phyloP scores from a whole-genome alignment of 2,329 filamentous ascomycete species.

The Exophiala oligosperma region DNA sequence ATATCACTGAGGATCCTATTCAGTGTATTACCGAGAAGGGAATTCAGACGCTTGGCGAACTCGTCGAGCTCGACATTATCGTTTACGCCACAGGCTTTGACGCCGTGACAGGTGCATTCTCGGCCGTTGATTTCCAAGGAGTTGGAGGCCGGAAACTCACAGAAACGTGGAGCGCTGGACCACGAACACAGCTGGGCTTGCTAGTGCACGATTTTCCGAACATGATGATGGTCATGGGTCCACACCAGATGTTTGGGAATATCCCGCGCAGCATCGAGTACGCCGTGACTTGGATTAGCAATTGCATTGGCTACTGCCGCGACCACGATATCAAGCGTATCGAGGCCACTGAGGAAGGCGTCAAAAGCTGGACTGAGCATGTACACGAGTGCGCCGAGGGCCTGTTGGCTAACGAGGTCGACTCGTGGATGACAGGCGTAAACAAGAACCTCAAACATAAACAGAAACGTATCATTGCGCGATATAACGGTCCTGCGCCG shows the following conservation, averaged over 20 bases:
- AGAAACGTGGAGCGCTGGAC: constrained; percentile 37
- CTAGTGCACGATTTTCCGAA: constrained; percentile 46
- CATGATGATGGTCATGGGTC: constrained; percentile 54
- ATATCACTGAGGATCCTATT: constrained; percentile 46
- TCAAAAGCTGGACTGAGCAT: constrained; percentile 47
- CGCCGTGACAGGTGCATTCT: constrained; percentile 31
- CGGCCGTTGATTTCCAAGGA: constrained; percentile 39
- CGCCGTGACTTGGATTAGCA: constrained; percentile 52
- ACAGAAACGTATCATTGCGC: constrained; percentile 46
- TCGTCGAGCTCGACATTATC: constrained; percentile 41
- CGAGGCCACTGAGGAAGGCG: constrained; percentile 39
- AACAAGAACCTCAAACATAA: constrained; percentile 52
- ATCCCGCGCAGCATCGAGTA: constrained; percentile 55
- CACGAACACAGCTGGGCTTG: constrained; percentile 42
- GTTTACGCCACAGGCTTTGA: constrained; percentile 48
- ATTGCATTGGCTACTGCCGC: constrained; percentile 49
- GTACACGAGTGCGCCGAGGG: constrained; percentile 49
- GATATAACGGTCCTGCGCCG: constrained; percentile 35
- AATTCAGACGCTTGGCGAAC: constrained; percentile 41
- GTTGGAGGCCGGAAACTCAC: constrained; percentile 36
- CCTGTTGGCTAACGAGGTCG: constrained; percentile 48
- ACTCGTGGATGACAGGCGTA: constrained; percentile 58
- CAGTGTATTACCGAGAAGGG: constrained; percentile 40
- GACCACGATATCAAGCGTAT: constrained; percentile 50
- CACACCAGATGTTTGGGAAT: constrained; percentile 57